Conservation (phyloP, 2,329 filamentous ascomycete genomes). For the Aspergillus vadensis region DNA sequence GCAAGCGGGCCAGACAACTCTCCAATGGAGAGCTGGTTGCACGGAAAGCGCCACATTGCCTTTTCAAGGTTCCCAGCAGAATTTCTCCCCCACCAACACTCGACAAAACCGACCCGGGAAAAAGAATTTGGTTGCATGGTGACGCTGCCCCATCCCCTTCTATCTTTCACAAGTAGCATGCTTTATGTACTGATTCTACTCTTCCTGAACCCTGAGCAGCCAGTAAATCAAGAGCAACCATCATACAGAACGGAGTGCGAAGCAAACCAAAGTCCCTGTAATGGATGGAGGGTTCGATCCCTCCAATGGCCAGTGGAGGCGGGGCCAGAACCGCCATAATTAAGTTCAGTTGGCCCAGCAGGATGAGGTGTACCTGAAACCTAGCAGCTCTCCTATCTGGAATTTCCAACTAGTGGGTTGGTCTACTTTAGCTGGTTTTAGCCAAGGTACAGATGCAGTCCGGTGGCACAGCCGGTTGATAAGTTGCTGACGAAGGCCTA, state of each 20-base stretch:
- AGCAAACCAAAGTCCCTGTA: not conserved
- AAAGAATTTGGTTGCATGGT: not conserved
- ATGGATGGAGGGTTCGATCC: not conserved
- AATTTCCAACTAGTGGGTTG: not conserved
- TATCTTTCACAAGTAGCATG: not conserved
- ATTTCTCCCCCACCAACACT: not conserved
- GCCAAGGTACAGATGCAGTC: not conserved
- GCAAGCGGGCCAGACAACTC: constrained; percentile 13
- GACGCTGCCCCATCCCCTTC: not conserved
- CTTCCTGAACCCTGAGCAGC: not conserved
- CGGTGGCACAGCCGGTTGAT: not conserved
- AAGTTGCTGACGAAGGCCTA: constrained; percentile 7
- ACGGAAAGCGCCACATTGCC: constrained; percentile 19
- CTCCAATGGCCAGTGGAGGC: constrained; percentile 8
- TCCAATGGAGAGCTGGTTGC: constrained; percentile 1
- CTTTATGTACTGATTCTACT: not conserved
- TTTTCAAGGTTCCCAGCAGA: constrained; percentile 2
- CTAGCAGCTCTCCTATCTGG: constrained; percentile 8
- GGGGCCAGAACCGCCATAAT: constrained; percentile 17
- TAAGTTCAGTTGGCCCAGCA: not conserved
- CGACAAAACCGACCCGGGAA: not conserved
- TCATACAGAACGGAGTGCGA: not conserved
- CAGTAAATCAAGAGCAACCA: too few species aligned
- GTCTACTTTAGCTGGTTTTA: not conserved
- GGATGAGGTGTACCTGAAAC: constrained; percentile 21